A percentile compares a stretch with the other conserved stretches of the same genome.
Conservation (phyloP, 2,329 filamentous ascomycete species). For the Chaetomium strumarium region DNA sequence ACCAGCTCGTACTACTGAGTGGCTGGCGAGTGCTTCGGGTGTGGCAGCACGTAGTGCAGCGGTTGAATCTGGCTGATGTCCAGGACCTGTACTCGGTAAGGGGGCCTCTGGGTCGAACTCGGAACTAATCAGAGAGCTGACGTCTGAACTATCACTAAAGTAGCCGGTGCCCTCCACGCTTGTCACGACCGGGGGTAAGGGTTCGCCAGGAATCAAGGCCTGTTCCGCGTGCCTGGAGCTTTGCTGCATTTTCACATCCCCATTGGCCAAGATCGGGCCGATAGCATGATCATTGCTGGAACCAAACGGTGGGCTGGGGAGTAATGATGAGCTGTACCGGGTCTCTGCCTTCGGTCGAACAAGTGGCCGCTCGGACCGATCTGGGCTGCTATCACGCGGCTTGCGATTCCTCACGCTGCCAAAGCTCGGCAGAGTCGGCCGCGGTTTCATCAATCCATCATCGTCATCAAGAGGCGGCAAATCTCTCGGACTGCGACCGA, state of each 20-base stretch:
- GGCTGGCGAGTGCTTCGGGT: not conserved
- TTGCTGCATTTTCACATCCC: slow-evolving; percentile 37
- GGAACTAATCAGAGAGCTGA: slow-evolving; percentile 30
- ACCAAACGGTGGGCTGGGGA: slow-evolving; percentile 31
- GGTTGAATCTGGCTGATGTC: not conserved
- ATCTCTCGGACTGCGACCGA: slow-evolving; percentile 49
- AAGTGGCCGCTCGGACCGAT: slow-evolving; percentile 51
- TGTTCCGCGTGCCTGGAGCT: slow-evolving; percentile 49
- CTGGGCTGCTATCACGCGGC: slow-evolving; percentile 43
- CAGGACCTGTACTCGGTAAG: not conserved
- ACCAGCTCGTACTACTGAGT: not conserved
- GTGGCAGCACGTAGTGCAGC: slow-evolving; percentile 1
- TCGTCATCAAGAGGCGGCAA: slow-evolving; percentile 49
- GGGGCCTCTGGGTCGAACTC: slow-evolving; percentile 32
- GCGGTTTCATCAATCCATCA: slow-evolving; percentile 66
- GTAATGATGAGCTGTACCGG: slow-evolving; percentile 26
- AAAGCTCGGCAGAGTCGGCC: slow-evolving; percentile 67
- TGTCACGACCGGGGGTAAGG: slow-evolving; percentile 64
- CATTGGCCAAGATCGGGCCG: slow-evolving; percentile 49
- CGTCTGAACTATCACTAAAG: slow-evolving; percentile 50
- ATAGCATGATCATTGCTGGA: slow-evolving; percentile 56
- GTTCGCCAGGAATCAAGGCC: slow-evolving; percentile 54
- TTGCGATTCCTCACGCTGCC: slow-evolving; percentile 66
- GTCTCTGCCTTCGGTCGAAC: slow-evolving; percentile 44
- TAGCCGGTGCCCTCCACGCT: slow-evolving; percentile 62